Evolutionary conservation across 225 moss, liverwort and hornwort species (phyloP), one percentile per base, ranked within the genome.

Genomic region (Lunularia cruciata): DNA sequence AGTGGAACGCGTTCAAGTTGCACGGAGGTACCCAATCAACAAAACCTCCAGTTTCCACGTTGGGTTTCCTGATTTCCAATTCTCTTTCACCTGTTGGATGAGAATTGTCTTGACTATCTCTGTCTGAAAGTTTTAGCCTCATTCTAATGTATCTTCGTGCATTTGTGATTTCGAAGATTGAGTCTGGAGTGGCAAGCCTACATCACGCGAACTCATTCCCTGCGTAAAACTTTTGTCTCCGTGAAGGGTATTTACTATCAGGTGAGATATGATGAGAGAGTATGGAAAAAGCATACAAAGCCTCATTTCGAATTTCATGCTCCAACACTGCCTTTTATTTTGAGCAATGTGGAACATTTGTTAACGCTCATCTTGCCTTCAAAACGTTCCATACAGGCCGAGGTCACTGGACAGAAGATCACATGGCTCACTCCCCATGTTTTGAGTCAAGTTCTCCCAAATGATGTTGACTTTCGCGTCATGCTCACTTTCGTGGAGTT

Each of bases 171-270:
- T 22, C 26, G 30, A 67, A 78, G 78, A 68, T 72, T 98, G 51
- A 84, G 72, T 8, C 68, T 93, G 46, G 90, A 98, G 65, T 98
- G 90, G 90, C 93, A 93, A 76, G 89, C 90, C 5, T 93, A 75
- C 42, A 78, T 91, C 60, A 88, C 82, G 34, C 86, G 79, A n/a
- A 80, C 87, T 5, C 82, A 85, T 28, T 80, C 90, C n/a, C 76
- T 98, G 36, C 85, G 89, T 3, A 98, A 93, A 57, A 84, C 77
- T 15, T 98, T 92, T 39, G 81, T 98, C 33, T 90, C 93, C 8
- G 96, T 93, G 0, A 98, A 98, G 79, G 96, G 96, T 5, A 86
- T 98, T n/a, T 98, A 98, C 63, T 98, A 98, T 69, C 92, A 96
- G 78, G 78, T 78, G 25, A 45, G 15, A 14, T 15, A 36, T 43